Percentiles rank a stretch among this genome's conserved stretches.
These are phyloP conservation scores for Pleurostoma richardsiae DNA, from an alignment of 2,329 filamentous ascomycete genomes.

Conservation along the genomic window DNA sequence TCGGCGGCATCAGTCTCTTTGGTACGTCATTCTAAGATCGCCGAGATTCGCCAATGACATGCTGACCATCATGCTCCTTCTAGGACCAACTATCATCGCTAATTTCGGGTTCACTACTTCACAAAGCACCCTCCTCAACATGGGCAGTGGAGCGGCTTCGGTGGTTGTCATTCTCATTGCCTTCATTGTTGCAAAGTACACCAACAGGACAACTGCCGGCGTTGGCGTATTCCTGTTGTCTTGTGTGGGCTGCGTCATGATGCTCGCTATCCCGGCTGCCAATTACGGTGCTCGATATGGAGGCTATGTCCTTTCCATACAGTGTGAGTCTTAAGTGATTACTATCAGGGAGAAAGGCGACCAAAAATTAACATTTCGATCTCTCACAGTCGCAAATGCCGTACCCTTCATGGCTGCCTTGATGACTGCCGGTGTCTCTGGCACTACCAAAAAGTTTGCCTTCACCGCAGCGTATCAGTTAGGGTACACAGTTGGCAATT, in stretches of 20 bases:
- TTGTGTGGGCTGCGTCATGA: neutral
- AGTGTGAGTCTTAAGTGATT: neutral
- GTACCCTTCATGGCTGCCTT: conserved; percentile 16
- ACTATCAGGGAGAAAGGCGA: neutral
- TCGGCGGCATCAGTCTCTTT: conserved; percentile 7
- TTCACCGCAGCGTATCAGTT: conserved; percentile 1
- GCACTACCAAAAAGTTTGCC: conserved; percentile 2
- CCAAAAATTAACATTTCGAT: neutral
- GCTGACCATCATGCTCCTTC: too few relatives aligned
- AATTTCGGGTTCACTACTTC: neutral
- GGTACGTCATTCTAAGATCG: neutral
- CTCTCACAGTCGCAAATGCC: neutral
- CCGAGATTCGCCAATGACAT: neutral
- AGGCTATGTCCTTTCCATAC: conserved; percentile 1
- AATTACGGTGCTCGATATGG: conserved; percentile 1
- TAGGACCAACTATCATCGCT: conserved; percentile 1
- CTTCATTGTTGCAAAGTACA: conserved; percentile 1
- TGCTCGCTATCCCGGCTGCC: neutral
- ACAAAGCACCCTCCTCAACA: conserved; percentile 11
- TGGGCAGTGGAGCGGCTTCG: conserved; percentile 19
- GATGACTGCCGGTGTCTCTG: neutral
- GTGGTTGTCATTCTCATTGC: conserved; percentile 13
- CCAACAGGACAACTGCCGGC: neutral
- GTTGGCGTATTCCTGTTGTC: neutral
- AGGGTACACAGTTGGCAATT: neutral